A percentile compares a stretch with the other conserved stretches of the same genome.
phyloP scores from a whole-genome alignment of 805 yeast species.

The Metschnikowia drakensbergensis region DNA sequence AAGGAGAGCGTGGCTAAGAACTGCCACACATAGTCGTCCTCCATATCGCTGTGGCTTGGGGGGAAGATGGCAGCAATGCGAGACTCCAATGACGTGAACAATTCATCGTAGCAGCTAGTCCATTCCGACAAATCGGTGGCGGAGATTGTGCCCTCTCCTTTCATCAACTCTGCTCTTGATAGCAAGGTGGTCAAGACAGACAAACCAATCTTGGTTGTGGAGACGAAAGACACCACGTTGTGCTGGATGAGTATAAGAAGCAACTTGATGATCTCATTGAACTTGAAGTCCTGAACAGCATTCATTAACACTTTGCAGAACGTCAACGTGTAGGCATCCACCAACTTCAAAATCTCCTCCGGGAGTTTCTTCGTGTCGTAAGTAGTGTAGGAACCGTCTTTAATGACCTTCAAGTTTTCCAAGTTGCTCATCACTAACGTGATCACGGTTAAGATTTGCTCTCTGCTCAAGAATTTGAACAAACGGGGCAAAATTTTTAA shows the following conservation, averaged over 20 bases:
- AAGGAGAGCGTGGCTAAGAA: constrained; percentile 90
- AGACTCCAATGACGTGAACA: constrained; percentile 76
- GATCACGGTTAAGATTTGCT: constrained; percentile 71
- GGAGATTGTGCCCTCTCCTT: constrained; percentile 66
- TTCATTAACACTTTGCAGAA: constrained; percentile 81
- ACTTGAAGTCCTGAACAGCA: constrained; percentile 75
- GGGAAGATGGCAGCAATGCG: constrained; percentile 80
- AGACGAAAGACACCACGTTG: constrained; percentile 66
- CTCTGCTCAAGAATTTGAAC: constrained; percentile 73
- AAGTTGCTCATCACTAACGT: constrained; percentile 77
- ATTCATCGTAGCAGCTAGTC: constrained; percentile 75
- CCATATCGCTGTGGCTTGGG: constrained; percentile 45
- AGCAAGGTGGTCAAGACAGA: constrained; percentile 85
- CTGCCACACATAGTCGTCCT: constrained; percentile 89
- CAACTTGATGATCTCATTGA: constrained; percentile 73
- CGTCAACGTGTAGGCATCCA: constrained; percentile 75
- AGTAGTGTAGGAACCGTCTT: constrained; percentile 73
- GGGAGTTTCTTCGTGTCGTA: constrained; percentile 52
- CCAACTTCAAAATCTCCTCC: constrained; percentile 49
- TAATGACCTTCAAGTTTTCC: constrained; percentile 72
- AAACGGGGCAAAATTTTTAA: constrained; percentile 85
- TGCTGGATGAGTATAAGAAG: constrained; percentile 66
- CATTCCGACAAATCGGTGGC: constrained; percentile 63
- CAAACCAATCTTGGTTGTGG: constrained; percentile 74
- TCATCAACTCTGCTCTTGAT: constrained; percentile 86